These are phyloP conservation scores for Gossypium bickii DNA, from an alignment of 345 rosid genomes.

Conservation along the genomic window DNA sequence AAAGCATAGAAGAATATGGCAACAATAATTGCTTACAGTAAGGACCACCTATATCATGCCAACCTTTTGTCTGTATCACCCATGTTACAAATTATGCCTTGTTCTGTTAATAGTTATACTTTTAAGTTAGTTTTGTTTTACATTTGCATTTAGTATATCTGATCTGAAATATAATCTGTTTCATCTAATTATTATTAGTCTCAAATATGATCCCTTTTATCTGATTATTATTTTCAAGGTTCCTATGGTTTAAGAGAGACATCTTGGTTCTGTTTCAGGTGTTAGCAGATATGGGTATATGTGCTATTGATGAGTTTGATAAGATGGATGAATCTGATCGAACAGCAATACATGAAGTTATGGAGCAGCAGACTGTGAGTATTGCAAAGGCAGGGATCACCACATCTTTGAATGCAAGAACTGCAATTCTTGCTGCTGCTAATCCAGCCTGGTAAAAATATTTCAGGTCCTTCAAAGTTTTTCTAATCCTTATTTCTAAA, in stretches of 20 bases:
- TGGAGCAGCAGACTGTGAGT: conserved; percentile 99
- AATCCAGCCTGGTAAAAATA: conserved; percentile 89
- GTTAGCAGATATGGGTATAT: conserved; percentile 97
- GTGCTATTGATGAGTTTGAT: conserved; percentile 99
- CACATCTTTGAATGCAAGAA: conserved; percentile 93
- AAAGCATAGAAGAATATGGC: conserved; percentile 1
- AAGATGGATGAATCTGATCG: conserved; percentile 99
- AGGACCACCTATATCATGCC: background rate
- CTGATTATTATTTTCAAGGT: conserved; percentile 9
- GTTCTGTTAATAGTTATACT: conserved; percentile 6
- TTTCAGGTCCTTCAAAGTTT: conserved; percentile 10
- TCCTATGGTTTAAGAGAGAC: conserved; percentile 13
- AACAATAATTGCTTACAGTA: background rate
- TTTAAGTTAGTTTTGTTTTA: background rate
- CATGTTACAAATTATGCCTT: conserved; percentile 11
- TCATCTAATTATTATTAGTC: background rate
- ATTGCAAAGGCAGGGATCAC: conserved; percentile 99
- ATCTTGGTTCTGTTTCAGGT: conserved; percentile 49
- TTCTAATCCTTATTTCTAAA: background rate
- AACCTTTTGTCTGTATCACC: background rate
- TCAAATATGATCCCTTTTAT: background rate
- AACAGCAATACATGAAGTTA: conserved; percentile 95
- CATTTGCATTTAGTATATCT: conserved; percentile 9
- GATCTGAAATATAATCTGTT: background rate
- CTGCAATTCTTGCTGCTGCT: conserved; percentile 97